Base-by-base conservation (phyloP, 129 eudicot species). In the Ambrosia trifida region DNA sequence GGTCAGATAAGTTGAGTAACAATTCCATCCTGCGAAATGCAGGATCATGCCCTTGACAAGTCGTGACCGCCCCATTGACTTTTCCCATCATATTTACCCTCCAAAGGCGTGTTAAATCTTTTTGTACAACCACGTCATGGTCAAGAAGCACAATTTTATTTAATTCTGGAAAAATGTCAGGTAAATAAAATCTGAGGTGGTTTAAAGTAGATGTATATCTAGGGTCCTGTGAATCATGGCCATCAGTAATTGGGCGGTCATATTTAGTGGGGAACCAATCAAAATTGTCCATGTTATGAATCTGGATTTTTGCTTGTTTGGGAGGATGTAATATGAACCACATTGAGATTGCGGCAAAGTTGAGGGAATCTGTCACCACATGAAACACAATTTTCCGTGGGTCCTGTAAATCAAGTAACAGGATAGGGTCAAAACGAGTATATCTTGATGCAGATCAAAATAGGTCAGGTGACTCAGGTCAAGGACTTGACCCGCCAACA, bases 101-200 rank as follows among this genome's bases (percentile, higher is more conserved):
- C 91, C 94, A 95, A 60, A 95, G 94, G 12, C 62, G 63, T 36
- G 88, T 73, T 43, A 95, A 66, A 78, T 95, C 99, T 70, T 73
- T 88, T 84, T 81, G 96, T 13, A 95, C 96, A 69, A 95, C 88
- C 82, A 95, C 99, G 46, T 95, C 99, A 74, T 95, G 99, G 78
- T 95, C 99, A 32, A 95, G 97, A 63, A 95, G 84, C 77, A 95
- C 79, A 50, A 95, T 78, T 54, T 90, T 95, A 49, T 83, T 78
- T 75, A 95, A 78, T 45, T 11, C 73, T 3, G 97, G 96, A 70
- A 95, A 95, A 44, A 95, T 73, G 69, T 90, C 87, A 10, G 97
- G 96, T 64, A 95, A 84, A 78, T 90, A 88, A 75, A 95, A 95
- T 5, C 97, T 84, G 6, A 95, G 95, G 80, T 90, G 95, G 75